Evolutionary conservation across 2,329 filamentous ascomycete genomes (phyloP), one percentile per base, ranked within the genome.

Genomic region (Colletotrichum agaves): DNA sequence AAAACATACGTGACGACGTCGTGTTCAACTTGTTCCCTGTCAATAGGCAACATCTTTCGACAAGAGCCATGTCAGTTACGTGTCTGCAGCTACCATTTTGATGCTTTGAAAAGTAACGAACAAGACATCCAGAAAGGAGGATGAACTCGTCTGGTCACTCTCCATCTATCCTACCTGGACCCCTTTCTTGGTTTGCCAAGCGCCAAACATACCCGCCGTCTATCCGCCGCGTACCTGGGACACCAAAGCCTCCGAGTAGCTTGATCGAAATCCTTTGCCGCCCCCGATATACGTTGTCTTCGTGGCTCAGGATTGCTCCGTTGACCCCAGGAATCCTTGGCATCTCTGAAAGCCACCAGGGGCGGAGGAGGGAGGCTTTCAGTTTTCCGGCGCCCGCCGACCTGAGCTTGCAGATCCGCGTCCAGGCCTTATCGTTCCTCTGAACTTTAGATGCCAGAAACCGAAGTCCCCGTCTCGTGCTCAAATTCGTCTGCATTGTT

Each of bases 371-470:
- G 15, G 37, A 41, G 8, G 46, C 21, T 23, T 4, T n/a, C 47
- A 37, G 23, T 10, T 13, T 2, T 21, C 11, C n/a, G n/a, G 6
- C 33, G 47, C 17, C 44, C 27, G 13, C 17, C 47, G 23, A 5
- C 3, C 37, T 15, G 46, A 4, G 37, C 17, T 17, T 46, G 59
- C 47, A 61, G 15, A 21, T 61, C 27, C 19, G 13, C 19, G 13
- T 11, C 59, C 37, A 61, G n/a, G 46, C 59, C 37, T 61, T 55
- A n/a, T 33, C 49, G 27, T 23, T 61, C 17, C 59, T 53, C 5
- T 23, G 23, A 19, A 61, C 37, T 23, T 10, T 43, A n/a, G 59
- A 61, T 8, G 55, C 59, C 23, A 55, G 11, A 15, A 55, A 46
- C 4, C 47, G 59, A 37, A 37, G 59, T 6, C 59, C 59, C 5